Conservation (phyloP, 1,284 basidiomycete genomes). For the Microbotryum silenes-acaulis region DNA sequence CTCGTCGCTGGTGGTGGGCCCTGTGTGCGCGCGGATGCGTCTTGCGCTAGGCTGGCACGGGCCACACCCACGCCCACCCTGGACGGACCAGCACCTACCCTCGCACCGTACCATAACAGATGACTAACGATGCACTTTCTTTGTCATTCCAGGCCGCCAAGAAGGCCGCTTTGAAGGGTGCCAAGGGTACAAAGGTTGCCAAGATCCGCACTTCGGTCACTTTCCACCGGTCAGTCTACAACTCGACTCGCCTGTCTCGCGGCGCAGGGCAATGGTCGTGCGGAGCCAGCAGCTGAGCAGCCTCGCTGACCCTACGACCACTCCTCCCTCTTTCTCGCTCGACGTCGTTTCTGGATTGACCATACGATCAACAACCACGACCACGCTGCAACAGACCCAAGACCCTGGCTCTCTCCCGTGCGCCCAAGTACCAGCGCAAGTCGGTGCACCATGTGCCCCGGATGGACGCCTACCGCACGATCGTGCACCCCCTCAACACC, state of each 20-base stretch:
- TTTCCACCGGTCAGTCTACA: constrained; percentile 63
- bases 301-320: background rate
- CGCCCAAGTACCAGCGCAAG: constrained; percentile 90
- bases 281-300: too few species aligned
- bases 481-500: constrained; percentile 62
- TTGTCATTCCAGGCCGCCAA: constrained; percentile 82
- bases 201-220: constrained; percentile 81
- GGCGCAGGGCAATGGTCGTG: background rate
- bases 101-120: background rate
- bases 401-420: constrained; percentile 77
- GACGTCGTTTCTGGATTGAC: too few species aligned
- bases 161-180: constrained; percentile 91
- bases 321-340: background rate
- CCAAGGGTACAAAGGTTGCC: constrained; percentile 63
- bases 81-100: too few species aligned
- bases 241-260: background rate
- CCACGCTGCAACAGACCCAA: constrained; percentile 54
- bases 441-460: constrained; percentile 86
- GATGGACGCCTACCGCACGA: constrained; percentile 95
- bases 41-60: too few species aligned
- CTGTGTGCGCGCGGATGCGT: background rate
- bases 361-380: too few species aligned
- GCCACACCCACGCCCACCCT: background rate
- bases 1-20: background rate
- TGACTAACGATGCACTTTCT: background rate